A percentile compares a stretch with the other conserved stretches of the same genome.
Evolutionary conservation across 768 basidiomycete species (phyloP).

Genomic region (Terana coerulea): DNA sequence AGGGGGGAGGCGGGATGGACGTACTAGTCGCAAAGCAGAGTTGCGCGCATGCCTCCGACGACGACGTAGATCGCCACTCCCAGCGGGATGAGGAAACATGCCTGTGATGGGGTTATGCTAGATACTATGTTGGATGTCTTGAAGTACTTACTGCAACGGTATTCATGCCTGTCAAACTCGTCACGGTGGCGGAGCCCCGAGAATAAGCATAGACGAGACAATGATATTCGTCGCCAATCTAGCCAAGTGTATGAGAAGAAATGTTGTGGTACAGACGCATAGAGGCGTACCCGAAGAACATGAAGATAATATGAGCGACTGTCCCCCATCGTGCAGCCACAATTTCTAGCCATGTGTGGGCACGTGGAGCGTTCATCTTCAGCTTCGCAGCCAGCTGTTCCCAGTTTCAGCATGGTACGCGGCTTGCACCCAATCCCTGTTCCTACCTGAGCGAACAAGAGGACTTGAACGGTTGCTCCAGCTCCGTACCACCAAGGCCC

Average conservation of each 20-base stretch:
- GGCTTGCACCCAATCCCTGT: too few species aligned
- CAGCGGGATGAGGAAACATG: constrained; percentile 86
- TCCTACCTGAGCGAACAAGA: constrained; percentile 83
- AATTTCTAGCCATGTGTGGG: constrained; percentile 89
- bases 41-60: constrained; percentile 84
- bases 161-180: constrained; percentile 83
- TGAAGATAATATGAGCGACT: constrained; percentile 75
- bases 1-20: too few species aligned
- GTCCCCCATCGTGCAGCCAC: constrained; percentile 78
- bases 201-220: constrained; percentile 81
- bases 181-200: constrained; percentile 88
- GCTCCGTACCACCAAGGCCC: constrained; percentile 92
- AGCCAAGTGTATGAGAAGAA: too few species aligned
- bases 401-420: too few species aligned
- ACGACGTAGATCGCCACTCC: constrained; percentile 89
- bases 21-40: constrained; percentile 82
- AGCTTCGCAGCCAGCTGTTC: constrained; percentile 86
- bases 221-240: constrained; percentile 89
- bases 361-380: constrained; percentile 86
- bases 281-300: constrained; percentile 75
- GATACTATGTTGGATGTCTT: too few species aligned
- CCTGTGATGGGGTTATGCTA: too few species aligned
- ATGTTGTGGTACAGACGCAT: too few species aligned
- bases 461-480: constrained; percentile 84
- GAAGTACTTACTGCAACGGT: constrained; percentile 61